Percentiles rank a stretch among this genome's conserved stretches.
These are phyloP conservation scores for Salix dunnii DNA, from an alignment of 345 rosid genomes.

Conservation along the genomic window DNA sequence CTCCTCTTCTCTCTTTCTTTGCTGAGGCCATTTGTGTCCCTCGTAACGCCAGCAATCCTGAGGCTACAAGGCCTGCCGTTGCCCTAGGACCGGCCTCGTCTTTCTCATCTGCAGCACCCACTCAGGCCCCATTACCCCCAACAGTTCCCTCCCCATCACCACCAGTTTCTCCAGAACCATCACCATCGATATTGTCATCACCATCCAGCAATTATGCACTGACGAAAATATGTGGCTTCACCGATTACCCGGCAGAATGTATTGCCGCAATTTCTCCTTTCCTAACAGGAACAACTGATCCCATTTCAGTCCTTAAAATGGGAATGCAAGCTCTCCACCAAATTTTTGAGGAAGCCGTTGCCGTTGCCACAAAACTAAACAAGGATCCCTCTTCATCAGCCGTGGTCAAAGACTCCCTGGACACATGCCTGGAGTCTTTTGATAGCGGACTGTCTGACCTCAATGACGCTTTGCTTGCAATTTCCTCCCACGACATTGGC, in stretches of 20 bases:
- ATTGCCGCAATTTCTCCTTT: not conserved
- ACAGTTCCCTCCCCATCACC: not conserved
- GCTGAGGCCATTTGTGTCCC: not conserved
- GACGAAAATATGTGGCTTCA: not conserved
- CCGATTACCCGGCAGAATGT: slow-evolving; percentile 7
- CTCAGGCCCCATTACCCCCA: not conserved
- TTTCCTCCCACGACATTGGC: slow-evolving; percentile 3
- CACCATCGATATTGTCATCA: not conserved
- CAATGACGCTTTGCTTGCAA: not conserved
- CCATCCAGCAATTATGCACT: not conserved
- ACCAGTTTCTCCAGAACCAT: not conserved
- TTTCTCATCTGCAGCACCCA: not conserved
- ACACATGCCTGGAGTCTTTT: slow-evolving; percentile 13
- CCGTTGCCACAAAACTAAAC: not conserved
- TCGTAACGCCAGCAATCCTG: not conserved
- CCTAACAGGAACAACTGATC: not conserved
- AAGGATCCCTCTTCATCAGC: not conserved
- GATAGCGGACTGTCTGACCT: slow-evolving; percentile 1
- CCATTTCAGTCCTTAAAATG: slow-evolving; percentile 9
- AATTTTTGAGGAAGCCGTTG: not conserved
- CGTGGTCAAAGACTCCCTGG: not conserved
- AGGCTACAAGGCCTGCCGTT: too few relatives aligned
- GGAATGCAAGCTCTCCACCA: slow-evolving; percentile 11
- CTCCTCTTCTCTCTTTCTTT: not conserved
- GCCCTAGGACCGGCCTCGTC: not conserved